phyloP scores from a whole-genome alignment of 306 rosid genomes.

The Castanopsis chinensis region DNA sequence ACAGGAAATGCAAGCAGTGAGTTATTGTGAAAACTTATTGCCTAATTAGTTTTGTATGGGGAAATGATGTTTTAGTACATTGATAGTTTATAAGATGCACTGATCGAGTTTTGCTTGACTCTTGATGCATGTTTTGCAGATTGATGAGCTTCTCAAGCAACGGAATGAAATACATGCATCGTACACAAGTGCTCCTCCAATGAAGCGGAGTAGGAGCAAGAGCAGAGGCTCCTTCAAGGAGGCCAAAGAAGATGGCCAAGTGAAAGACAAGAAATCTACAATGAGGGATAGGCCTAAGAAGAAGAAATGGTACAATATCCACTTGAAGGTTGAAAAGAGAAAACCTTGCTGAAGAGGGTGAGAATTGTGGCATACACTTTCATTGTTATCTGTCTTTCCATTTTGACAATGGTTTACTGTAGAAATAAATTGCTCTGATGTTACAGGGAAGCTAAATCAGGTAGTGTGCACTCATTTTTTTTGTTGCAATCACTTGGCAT shows the following conservation, averaged over 20 bases:
- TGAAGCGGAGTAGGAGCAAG: constrained; percentile 70
- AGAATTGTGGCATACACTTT: constrained; percentile 20
- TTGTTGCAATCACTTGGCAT: constrained; percentile 32
- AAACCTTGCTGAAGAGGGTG: constrained; percentile 74
- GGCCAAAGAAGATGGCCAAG: constrained; percentile 63
- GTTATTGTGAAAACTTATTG: constrained; percentile 19
- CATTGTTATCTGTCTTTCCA: constrained; percentile 2
- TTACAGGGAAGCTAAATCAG: constrained; percentile 19
- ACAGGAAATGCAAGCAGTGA: constrained; percentile 91
- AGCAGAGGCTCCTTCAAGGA: constrained; percentile 66
- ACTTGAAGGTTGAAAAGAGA: constrained; percentile 85
- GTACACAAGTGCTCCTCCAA: constrained; percentile 63
- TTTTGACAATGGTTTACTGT: background rate
- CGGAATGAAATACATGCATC: constrained; percentile 89
- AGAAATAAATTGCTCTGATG: constrained; percentile 4
- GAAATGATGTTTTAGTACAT: background rate
- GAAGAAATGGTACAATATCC: constrained; percentile 92
- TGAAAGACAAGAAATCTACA: constrained; percentile 58
- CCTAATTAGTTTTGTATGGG: background rate
- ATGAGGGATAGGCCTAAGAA: constrained; percentile 74
- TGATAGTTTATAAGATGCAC: background rate
- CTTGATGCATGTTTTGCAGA: constrained; percentile 44
- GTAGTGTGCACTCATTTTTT: background rate
- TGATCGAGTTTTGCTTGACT: background rate
- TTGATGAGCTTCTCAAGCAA: constrained; percentile 85